phyloP scores from a whole-genome alignment of 306 rosid species.

The Vigna nakashimae region DNA sequence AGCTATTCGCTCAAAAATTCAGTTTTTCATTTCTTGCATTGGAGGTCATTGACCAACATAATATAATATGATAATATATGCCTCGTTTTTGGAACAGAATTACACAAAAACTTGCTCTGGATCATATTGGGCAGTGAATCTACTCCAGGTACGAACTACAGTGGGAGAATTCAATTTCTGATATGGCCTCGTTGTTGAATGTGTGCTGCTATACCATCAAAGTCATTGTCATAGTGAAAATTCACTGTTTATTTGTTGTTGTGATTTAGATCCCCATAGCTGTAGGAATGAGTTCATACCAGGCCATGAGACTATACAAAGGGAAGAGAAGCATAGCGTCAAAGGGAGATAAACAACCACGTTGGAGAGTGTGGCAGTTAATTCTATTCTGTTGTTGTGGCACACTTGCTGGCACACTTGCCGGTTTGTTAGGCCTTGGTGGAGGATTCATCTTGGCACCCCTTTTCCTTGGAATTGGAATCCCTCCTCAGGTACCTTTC shows the following conservation, averaged over 20 bases:
- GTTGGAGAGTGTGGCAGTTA: conserved; percentile 58
- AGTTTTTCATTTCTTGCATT: conserved; percentile 14
- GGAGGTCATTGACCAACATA: background rate
- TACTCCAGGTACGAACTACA: too few relatives aligned
- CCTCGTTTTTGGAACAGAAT: too few relatives aligned
- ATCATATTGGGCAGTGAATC: too few relatives aligned
- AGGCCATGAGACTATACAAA: conserved; percentile 54
- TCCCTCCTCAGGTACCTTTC: conserved; percentile 74
- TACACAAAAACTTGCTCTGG: too few relatives aligned
- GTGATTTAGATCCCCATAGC: conserved; percentile 41
- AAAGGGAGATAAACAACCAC: conserved; percentile 62
- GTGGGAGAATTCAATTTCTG: too few relatives aligned
- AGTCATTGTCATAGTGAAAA: background rate
- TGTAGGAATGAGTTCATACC: conserved; percentile 38
- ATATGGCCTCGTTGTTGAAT: background rate
- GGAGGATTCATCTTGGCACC: conserved; percentile 86
- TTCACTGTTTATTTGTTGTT: conserved; percentile 17
- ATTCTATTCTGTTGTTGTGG: conserved; percentile 59
- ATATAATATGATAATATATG: too few relatives aligned
- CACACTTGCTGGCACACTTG: conserved; percentile 69
- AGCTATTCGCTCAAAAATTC: conserved; percentile 6
- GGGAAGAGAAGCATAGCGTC: conserved; percentile 65
- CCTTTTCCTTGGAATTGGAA: conserved; percentile 56
- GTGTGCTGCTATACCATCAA: too few relatives aligned
- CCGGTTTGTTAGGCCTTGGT: conserved; percentile 83